Evolutionary conservation across 352 stramenopile genomes (phyloP).

Genomic region (Paralagenidium karlingii): DNA sequence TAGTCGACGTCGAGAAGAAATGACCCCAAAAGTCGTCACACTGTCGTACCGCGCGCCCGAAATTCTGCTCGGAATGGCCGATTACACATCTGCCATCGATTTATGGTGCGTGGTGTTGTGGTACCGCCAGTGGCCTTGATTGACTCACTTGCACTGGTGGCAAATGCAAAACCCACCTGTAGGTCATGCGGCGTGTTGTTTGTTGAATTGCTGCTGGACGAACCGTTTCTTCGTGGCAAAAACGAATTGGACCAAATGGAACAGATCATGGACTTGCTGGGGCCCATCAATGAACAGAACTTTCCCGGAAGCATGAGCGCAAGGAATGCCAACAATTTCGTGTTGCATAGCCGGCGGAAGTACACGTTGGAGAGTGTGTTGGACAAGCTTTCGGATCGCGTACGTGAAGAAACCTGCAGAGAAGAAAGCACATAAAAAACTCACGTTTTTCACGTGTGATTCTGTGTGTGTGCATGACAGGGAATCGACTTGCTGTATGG

Average conservation of each 20-base stretch:
- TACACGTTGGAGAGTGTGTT: too few species aligned
- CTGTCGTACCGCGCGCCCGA: conserved; percentile 92
- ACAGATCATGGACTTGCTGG: conserved; percentile 41
- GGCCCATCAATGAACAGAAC: conserved; percentile 36
- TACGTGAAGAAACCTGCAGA: too few species aligned
- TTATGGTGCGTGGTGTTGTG: too few species aligned
- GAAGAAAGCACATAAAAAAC: too few species aligned
- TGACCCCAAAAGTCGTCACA: conserved; percentile 87
- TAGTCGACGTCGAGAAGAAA: conserved; percentile 5
- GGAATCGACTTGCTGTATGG: conserved; percentile 32
- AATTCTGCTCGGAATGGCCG: conserved; percentile 76
- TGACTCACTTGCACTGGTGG: background rate
- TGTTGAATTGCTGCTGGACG: conserved; percentile 34
- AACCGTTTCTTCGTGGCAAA: conserved; percentile 43
- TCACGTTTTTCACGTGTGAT: too few species aligned
- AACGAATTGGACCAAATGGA: conserved; percentile 55
- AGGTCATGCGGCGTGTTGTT: conserved; percentile 51
- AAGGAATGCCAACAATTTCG: too few species aligned
- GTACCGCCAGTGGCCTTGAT: conserved; percentile 7
- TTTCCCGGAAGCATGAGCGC: conserved; percentile 53
- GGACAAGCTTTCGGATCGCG: too few species aligned
- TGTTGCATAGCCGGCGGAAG: too few species aligned
- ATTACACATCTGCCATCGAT: conserved; percentile 87
- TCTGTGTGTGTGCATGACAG: conserved; percentile 3
- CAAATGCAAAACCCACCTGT: too few species aligned